Conservation (phyloP, 1,284 basidiomycete genomes). For the Malassezia nana region DNA sequence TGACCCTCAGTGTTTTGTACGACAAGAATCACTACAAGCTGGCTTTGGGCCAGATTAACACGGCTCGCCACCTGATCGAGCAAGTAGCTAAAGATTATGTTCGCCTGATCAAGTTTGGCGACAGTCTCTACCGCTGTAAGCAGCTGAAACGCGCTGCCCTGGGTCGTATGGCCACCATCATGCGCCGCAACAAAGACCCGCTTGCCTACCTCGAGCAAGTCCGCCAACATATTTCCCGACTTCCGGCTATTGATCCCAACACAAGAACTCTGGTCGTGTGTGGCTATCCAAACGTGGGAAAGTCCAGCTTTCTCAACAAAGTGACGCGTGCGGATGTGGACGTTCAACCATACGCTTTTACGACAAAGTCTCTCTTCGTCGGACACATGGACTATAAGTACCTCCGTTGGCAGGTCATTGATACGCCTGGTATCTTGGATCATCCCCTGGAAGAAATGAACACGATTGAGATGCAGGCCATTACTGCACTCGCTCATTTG, state of each 20-base stretch:
- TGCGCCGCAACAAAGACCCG: constrained; percentile 47
- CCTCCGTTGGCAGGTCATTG: constrained; percentile 47
- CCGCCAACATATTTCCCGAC: constrained; percentile 48
- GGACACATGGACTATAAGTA: constrained; percentile 49
- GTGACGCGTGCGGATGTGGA: constrained; percentile 47
- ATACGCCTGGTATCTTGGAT: constrained; percentile 47
- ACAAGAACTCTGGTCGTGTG: constrained; percentile 45
- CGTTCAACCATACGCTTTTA: constrained; percentile 48
- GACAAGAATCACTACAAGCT: constrained; percentile 49
- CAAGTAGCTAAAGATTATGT: constrained; percentile 48
- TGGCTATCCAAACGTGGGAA: constrained; percentile 48
- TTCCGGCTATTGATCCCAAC: constrained; percentile 44
- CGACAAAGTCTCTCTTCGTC: constrained; percentile 48
- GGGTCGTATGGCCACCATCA: constrained; percentile 48
- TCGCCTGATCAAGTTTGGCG: constrained; percentile 47
- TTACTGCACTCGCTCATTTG: constrained; percentile 46
- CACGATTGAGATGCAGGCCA: constrained; percentile 49
- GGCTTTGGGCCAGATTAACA: constrained; percentile 48
- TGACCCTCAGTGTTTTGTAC: constrained; percentile 33
- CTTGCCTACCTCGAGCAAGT: constrained; percentile 48
- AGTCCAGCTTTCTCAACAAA: constrained; percentile 48
- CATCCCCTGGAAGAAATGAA: constrained; percentile 49
- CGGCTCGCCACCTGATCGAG: constrained; percentile 45
- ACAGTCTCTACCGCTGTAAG: constrained; percentile 47
- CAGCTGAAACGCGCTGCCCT: constrained; percentile 48